Conservation (phyloP, 345 rosid species). For the Ricinus communis region DNA sequence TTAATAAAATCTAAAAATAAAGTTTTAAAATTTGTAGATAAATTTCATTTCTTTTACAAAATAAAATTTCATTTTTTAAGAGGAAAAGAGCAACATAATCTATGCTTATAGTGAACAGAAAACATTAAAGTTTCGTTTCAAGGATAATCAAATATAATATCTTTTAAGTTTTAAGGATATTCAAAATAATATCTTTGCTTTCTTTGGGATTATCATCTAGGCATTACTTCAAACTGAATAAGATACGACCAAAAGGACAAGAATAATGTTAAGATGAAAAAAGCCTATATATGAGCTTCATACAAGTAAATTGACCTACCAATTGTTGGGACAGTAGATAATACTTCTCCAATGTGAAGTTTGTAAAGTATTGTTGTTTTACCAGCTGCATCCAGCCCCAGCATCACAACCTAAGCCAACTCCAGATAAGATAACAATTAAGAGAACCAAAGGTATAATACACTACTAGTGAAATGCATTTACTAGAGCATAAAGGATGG, state of each 20-base stretch:
- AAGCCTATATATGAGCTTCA: not conserved
- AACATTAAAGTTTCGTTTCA: too few species aligned
- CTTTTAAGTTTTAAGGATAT: not conserved
- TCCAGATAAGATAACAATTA: slow-evolving; percentile 24
- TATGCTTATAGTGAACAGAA: too few species aligned
- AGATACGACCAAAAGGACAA: not conserved
- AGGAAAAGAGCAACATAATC: not conserved
- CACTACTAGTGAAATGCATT: not conserved
- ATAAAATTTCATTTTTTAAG: too few species aligned
- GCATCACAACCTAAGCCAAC: slow-evolving; percentile 83
- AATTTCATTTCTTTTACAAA: too few species aligned
- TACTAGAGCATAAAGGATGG: not conserved
- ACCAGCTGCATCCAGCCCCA: slow-evolving; percentile 96
- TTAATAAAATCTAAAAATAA: too few species aligned
- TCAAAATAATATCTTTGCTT: not conserved
- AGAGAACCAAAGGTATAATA: not conserved
- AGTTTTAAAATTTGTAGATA: too few species aligned
- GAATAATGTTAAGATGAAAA: not conserved
- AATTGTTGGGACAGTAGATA: slow-evolving; percentile 95
- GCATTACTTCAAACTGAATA: not conserved
- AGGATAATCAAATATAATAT: too few species aligned
- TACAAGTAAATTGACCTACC: slow-evolving; percentile 41
- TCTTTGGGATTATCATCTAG: not conserved
- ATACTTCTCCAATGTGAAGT: slow-evolving; percentile 95
- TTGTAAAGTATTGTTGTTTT: slow-evolving; percentile 96